Evolutionary conservation across 164 flowering plant species (phyloP), one percentile per base, ranked within the genome.

Genomic region (Houttuynia cordata): DNA sequence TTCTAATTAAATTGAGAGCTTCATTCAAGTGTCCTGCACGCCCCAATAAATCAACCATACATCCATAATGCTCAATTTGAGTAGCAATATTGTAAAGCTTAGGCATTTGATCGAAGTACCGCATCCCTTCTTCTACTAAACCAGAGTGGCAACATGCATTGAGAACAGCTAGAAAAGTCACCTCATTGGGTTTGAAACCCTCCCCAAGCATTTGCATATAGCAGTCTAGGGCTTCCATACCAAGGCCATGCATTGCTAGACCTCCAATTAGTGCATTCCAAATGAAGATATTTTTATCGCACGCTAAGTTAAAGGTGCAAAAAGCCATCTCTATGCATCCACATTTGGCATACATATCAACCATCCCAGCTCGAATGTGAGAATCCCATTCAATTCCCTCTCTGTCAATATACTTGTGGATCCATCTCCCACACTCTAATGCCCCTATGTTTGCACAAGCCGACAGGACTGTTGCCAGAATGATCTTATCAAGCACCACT

Each of bases 341-440:
- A 67, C 84, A 84, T 53, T 81, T 84, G 5, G 84, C 78, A 70
- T 80, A 80, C 82, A 83, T 79, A 66, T 81, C 84, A 24, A 81
- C 60, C 76, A 83, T 52, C 7, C 83, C 75, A 5, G 82, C 81
- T 62, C 81, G 83, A 25, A 81, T 56, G 60, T 78, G 77, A 56
- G 53, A 55, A 58, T 81, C 83, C 74, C 78, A 71, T 42, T 69
- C 71, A 24, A 79, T 73, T 22, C 73, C 70, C 57, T 39, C 56
- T 0, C 67, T 68, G 0, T 71, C 75, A 24, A 77, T 70, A 57
- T 73, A 80, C 67, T 80, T 74, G 24, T 79, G 81, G 18, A 83
- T 68, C 81, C 83, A 79, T 65, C 75, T 75, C 17, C 88, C 85
- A 54, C 53, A 68, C 59, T 73, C 80, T 34, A 81, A 66, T 53